Base-by-base conservation (phyloP, 1,284 basidiomycete species). In the Ustilago curta region DNA sequence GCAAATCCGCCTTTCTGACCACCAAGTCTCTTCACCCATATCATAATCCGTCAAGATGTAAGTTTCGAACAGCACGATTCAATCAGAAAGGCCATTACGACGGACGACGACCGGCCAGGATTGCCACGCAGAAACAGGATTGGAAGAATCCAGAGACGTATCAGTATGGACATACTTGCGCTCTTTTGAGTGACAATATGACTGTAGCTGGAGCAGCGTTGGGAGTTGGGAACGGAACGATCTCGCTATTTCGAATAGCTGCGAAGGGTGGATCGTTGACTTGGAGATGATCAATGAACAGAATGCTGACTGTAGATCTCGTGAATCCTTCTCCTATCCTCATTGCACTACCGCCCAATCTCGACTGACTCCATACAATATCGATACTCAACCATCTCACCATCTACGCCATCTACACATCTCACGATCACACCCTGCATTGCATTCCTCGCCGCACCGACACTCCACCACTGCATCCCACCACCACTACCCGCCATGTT, bases 1-100 rank as follows among this genome's bases (percentile, higher is more conserved):
- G 50, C 53, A n/a, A 53, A 35, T 52, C 52, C 59, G 54, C 56
- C 70, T 45, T 68, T 25, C 44, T 58, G 16, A 64, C 70, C 50
- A 73, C 70, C 70, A 73, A 73, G 70, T 73, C 70, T 63, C 58
- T 59, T 65, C 63, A 64, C 70, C 60, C 56, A 49, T 18, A 52
- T 25, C 58, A 73, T 74, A 69, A 50, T 66, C 49, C 66, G 71
- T 74, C 71, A 74, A 70, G 71, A 74, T 74, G 71, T 74, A 74
- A 74, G 71, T 74, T 32, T 25, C 60, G 25, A 31, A 49, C 27
- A 57, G 16, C 35, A 35, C 23, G 32, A 31, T 35, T n/a, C 29
- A 29, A 5, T 31, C 14, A 42, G 23, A 27, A 16, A 25, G 31
- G 14, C 5, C 19, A 35, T 23, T 40, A n/a, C 14, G 12, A 37